Evolutionary conservation across 192 early-diverging fungal species (phyloP), one percentile per base, ranked within the genome.

Genomic region (Backusella tuberculispora): DNA sequence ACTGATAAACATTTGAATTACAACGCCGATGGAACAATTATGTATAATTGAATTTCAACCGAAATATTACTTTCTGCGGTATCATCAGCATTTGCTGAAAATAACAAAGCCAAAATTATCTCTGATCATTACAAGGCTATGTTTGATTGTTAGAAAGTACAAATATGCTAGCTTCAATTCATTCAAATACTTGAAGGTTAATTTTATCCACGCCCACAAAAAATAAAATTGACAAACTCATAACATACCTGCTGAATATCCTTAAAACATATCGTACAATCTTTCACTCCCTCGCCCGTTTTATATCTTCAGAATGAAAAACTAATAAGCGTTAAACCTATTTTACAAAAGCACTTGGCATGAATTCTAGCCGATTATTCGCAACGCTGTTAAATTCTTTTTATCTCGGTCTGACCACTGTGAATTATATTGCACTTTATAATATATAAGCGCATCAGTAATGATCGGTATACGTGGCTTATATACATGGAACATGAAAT

Each of bases 151-250:
- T 63, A 63, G 56, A 63, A 63, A 26, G 21, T 63, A 10, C 42
- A 40, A 66, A 66, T 66, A 66, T 66, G 38, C 65, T 15, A 43
- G 42, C 37, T 66, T 66, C 41, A 43, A 40, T 40, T 41, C 65
- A 2, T 66, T 66, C 38, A 66, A 43, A 40, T 8, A 21, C 17
- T 66, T 66, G 17, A 66, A 66, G 42, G 65, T 41, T 66, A 34
- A 66, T 21, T 66, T 66, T 41, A 66, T 66, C 65, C 65, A 66
- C 42, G 41, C 65, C 2, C 65, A 66, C 24, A 66, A 38, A 41
- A 66, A 66, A 38, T 66, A 66, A 66, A 66, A 66, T 66, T 66
- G 56, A 63, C 56, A 63, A 63, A 24, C 21, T 63, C 56, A 63
- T 63, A 26, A 63, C 56, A 63, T 63, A 10, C 29, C 29, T 63